Conservation (phyloP, 2,329 filamentous ascomycete species). For the Pseudopyrenochaeta lycopersici region DNA sequence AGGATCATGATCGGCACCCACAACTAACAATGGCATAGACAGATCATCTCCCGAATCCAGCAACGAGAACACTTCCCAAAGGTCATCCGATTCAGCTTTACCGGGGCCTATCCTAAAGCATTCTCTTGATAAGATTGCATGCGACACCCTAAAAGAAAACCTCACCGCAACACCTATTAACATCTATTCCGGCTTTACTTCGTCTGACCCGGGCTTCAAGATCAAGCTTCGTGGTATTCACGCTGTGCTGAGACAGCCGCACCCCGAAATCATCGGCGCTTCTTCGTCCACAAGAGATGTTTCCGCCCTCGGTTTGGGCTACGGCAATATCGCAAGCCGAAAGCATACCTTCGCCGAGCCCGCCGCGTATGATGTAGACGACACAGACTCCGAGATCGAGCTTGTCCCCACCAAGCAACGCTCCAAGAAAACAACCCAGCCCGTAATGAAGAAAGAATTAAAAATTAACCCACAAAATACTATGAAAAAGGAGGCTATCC, state of each 20-base stretch:
- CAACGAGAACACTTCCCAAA: not conserved
- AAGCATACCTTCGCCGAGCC: conserved; percentile 3
- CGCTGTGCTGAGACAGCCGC: conserved; percentile 6
- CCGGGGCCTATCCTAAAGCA: not conserved
- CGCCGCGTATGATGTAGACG: conserved; percentile 1
- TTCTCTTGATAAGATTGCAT: not conserved
- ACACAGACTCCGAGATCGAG: conserved; percentile 24
- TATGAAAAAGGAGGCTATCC: not conserved
- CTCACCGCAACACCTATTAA: too few relatives aligned
- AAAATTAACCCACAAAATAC: not conserved
- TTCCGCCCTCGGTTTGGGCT: not conserved
- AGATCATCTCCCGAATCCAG: not conserved
- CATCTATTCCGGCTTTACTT: not conserved
- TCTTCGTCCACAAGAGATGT: not conserved
- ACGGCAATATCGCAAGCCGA: not conserved
- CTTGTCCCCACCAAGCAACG: conserved; percentile 6
- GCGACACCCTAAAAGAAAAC: not conserved
- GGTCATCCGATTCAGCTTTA: not conserved
- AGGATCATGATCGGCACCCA: too few relatives aligned
- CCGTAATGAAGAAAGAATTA: not conserved
- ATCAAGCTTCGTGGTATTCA: conserved; percentile 19
- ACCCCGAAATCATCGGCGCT: not conserved
- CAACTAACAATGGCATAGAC: not conserved
- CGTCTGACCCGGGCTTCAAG: conserved; percentile 11
- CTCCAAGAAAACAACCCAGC: not conserved